Base-by-base conservation (phyloP, 2,329 filamentous ascomycete species). In the Seiridium cupressi region DNA sequence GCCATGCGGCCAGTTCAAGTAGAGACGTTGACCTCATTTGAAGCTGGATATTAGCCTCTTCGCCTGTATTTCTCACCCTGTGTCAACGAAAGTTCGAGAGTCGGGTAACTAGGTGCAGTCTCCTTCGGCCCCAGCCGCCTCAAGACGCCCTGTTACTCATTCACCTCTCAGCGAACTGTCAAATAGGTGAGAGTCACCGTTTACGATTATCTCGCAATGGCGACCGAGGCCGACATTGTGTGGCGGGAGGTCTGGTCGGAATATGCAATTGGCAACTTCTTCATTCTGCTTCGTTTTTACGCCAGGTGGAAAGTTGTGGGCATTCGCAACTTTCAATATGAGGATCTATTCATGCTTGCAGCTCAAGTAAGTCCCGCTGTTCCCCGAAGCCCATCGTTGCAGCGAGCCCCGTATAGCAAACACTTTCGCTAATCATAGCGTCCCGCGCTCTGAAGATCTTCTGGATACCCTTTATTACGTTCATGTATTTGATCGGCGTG, bases 171-270 rank as follows among this genome's bases (percentile, higher is more conserved):
- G 18, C 18, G 18, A 26, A 26, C 18, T 26, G 18, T n/a, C n/a
- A n/a, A n/a, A n/a, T n/a, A n/a, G n/a, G n/a, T n/a, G n/a, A n/a
- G n/a, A n/a, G n/a, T n/a, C n/a, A n/a, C n/a, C n/a, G n/a, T n/a
- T n/a, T n/a, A n/a, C n/a, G n/a, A n/a, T n/a, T n/a, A n/a, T n/a
- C n/a, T 4, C 42, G 3, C 42, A 44, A 44, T 44, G 42, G 11
- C 42, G 9, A 44, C 11, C 42, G 42, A 44, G 0, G 3, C 18
- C 11, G 42, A 44, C 5, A 13, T 3, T 9, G 3, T 44, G 8
- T 44, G 42, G 38, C 18, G n/a, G n/a, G 58, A 59, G 36, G 36
- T 58, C 7, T 61, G 55, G 60, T 35, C 36, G 5, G 56, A 59
- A 42, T 61, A 59, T 42, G 44, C 56, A 11, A 31, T 61, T 32